These are phyloP conservation scores for Ramaria rubella DNA, from an alignment of 768 basidiomycete genomes.

Conservation along the genomic window DNA sequence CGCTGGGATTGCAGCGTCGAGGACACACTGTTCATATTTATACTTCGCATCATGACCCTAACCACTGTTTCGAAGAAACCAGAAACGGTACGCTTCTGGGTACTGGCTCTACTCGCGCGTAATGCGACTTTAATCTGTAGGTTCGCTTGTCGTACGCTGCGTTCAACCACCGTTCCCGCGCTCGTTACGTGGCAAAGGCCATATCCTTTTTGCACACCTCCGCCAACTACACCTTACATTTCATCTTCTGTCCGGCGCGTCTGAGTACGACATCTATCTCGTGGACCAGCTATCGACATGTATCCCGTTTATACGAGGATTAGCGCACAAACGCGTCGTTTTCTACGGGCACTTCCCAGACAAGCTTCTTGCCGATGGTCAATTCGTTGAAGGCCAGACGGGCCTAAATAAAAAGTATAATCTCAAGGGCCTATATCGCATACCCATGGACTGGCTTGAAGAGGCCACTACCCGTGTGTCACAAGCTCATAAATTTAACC, in stretches of 20 bases:
- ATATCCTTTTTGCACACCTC: conserved; percentile 83
- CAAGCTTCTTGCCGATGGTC: conserved; percentile 76
- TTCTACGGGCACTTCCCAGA: conserved; percentile 99
- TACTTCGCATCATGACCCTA: conserved; percentile 86
- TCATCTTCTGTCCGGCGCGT: conserved; percentile 48
- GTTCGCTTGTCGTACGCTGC: conserved; percentile 71
- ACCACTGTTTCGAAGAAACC: conserved; percentile 92
- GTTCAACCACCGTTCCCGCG: conserved; percentile 74
- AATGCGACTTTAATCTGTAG: conserved; percentile 32
- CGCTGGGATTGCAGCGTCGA: conserved; percentile 74
- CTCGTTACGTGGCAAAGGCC: conserved; percentile 70
- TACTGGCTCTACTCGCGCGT: neutral
- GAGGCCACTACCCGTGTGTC: conserved; percentile 79
- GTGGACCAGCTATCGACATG: conserved; percentile 95
- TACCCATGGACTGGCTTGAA: conserved; percentile 87
- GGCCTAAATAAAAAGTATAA: conserved; percentile 37
- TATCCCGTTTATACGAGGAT: conserved; percentile 68
- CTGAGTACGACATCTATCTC: conserved; percentile 76
- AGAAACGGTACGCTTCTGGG: conserved; percentile 56
- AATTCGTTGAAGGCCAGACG: conserved; percentile 48
- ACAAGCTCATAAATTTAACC: neutral
- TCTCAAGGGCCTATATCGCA: conserved; percentile 72
- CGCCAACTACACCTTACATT: conserved; percentile 79
- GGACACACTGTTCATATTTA: conserved; percentile 87
- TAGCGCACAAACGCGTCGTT: conserved; percentile 72